Conservation (phyloP, 2,329 filamentous ascomycete genomes). For the Colletotrichum horii region DNA sequence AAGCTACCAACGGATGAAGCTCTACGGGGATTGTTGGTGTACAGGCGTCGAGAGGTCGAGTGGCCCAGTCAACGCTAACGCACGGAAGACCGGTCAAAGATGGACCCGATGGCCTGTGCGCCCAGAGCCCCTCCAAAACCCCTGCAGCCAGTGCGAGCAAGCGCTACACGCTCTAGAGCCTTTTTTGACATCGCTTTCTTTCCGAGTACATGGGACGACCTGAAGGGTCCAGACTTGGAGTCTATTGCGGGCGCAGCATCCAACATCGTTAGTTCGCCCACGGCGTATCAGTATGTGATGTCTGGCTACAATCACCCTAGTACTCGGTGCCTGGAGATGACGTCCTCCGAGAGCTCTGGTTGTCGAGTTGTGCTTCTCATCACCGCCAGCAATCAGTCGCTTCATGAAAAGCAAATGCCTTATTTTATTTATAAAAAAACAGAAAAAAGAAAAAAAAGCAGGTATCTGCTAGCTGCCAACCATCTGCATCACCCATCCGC, state of each 20-base stretch:
- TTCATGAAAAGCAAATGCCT: not conserved
- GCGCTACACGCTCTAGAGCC: conserved; percentile 1
- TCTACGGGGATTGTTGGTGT: conserved; percentile 18
- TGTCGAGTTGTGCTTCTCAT: not conserved
- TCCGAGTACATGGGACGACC: conserved; percentile 11
- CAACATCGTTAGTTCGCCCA: not conserved
- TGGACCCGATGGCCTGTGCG: conserved; percentile 24
- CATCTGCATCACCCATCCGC: not conserved
- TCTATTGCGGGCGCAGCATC: not conserved
- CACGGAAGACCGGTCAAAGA: conserved; percentile 22
- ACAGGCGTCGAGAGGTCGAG: conserved; percentile 12
- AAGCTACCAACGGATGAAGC: conserved; percentile 17
- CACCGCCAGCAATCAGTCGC: not conserved
- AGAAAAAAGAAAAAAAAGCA: too few species aligned
- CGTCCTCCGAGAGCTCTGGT: not conserved
- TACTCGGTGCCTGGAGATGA: not conserved
- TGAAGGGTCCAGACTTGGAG: not conserved
- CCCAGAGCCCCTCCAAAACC: conserved; percentile 13
- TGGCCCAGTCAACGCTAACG: conserved; percentile 15
- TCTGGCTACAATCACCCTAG: not conserved
- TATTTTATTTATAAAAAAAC: too few species aligned
- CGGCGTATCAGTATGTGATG: not conserved
- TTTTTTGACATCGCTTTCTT: conserved; percentile 18
- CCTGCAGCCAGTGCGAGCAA: not conserved
- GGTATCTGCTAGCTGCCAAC: not conserved